Evolutionary conservation across 352 stramenopile genomes (phyloP), one percentile per base, ranked within the genome.

Genomic region (Globisporangium lucens): DNA sequence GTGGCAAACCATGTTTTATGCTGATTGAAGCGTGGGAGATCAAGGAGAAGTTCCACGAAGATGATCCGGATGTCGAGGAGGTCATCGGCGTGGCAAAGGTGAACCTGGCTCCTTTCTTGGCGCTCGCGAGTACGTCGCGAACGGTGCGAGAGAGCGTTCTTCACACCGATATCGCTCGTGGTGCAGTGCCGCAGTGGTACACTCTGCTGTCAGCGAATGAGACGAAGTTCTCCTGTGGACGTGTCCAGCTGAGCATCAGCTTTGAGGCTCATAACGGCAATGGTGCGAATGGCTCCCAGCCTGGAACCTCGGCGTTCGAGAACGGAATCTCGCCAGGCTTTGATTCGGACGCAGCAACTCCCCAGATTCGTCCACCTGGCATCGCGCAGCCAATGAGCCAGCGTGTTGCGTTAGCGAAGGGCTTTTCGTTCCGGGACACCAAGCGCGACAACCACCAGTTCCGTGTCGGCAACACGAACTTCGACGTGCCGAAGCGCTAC

Each of bases 371-470:
- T 56, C 75, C 79, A 24, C 63, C 78, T 3, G 74, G 74, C 0
- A 58, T 70, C 20, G 58, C 72, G 10, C 80, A 86, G 33, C 89
- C 82, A 2, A 77, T 78, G 63, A 92, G 79, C 51, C 83, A 91
- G 47, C 84, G 82, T 8, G 64, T 75, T 43, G 78, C 75, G 8
- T 70, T 93, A n/a, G 74, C 85, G 35, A 82, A 85, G 41, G 83
- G 85, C n/a, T 92, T 76, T 60, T 94, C 88, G 29, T 96, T 93
- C 74, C 83, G 86, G 9, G 89, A 96, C 65, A 92, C 72, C 2
- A 88, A 90, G 67, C 85, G 87, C 61, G 83, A 96, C 65, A 96
- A 95, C 65, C 85, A 94, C 63, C 84, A 93, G 61, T 96, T 96
- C 76, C 81, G 83, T 30, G 89, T 96, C 27, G 89, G 87, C 15